Evolutionary conservation across 306 rosid genomes (phyloP).

Genomic region (Gastrolobium bilobum): DNA sequence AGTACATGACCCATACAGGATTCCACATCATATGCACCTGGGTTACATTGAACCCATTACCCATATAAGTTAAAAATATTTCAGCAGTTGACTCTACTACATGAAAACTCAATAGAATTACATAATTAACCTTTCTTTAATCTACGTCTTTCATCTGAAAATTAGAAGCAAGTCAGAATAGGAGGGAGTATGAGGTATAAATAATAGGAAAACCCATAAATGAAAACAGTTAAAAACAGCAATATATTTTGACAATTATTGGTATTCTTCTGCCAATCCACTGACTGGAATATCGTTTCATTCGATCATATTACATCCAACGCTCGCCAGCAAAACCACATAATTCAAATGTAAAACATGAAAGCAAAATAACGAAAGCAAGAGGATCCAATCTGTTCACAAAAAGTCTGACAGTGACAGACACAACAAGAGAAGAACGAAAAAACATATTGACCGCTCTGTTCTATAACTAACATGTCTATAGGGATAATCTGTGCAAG

Average conservation of each 20-base stretch:
- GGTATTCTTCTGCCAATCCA: slow-evolving; percentile 7
- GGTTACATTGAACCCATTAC: background rate
- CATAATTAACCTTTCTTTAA: background rate
- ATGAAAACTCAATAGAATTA: background rate
- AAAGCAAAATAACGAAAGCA: slow-evolving; percentile 24
- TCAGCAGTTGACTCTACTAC: slow-evolving; percentile 3
- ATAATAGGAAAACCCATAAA: slow-evolving; percentile 7
- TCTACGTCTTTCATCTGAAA: background rate
- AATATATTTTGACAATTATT: slow-evolving; percentile 9
- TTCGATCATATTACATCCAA: background rate
- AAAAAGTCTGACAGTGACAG: background rate
- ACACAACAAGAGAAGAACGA: background rate
- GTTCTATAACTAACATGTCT: slow-evolving; percentile 2
- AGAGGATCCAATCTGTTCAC: background rate
- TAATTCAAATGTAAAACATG: background rate
- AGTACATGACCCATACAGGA: background rate
- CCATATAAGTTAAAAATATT: background rate
- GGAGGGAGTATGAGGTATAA: background rate
- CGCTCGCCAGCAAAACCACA: slow-evolving; percentile 6
- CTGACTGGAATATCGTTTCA: background rate
- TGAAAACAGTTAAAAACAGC: background rate
- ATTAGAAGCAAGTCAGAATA: background rate
- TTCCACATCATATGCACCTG: background rate
- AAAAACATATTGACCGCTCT: slow-evolving; percentile 24
- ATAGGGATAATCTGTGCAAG: slow-evolving; percentile 19